Percentiles rank a stretch among this genome's conserved stretches.
These are phyloP conservation scores for Artemisia annua DNA, from an alignment of 129 eudicot genomes.

Conservation along the genomic window DNA sequence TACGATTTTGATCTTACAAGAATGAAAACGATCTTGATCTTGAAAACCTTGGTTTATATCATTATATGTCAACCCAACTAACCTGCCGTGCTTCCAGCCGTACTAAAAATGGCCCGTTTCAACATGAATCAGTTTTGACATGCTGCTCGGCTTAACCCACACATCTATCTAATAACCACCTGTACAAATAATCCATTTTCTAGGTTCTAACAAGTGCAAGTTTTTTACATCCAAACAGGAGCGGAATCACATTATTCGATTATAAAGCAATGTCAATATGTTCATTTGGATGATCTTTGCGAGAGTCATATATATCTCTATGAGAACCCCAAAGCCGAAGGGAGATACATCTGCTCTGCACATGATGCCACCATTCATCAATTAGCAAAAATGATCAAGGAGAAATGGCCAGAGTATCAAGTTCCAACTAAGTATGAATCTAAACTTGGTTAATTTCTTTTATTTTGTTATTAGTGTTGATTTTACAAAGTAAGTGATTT, in stretches of 20 bases:
- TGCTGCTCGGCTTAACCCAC: too few relatives aligned
- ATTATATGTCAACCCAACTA: too few relatives aligned
- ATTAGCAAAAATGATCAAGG: conserved; percentile 51
- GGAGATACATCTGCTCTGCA: conserved; percentile 87
- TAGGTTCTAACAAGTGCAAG: background rate
- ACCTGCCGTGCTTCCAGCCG: too few relatives aligned
- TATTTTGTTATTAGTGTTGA: conserved; percentile 8
- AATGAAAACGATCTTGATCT: too few relatives aligned
- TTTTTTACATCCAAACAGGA: conserved; percentile 38
- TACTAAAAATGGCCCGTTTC: too few relatives aligned
- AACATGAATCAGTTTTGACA: too few relatives aligned
- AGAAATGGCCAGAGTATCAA: conserved; percentile 80
- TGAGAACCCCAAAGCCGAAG: conserved; percentile 64
- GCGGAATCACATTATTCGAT: conserved; percentile 75
- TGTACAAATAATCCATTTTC: background rate
- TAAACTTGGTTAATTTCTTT: background rate
- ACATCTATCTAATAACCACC: too few relatives aligned
- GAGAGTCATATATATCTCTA: conserved; percentile 74
- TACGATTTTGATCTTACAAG: too few relatives aligned
- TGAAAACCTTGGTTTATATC: too few relatives aligned
- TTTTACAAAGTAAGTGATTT: conserved; percentile 13
- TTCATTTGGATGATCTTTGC: conserved; percentile 83
- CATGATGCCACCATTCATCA: conserved; percentile 80
- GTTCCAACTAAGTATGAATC: conserved; percentile 69
- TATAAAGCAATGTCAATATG: conserved; percentile 74